Conservation (phyloP, 768 basidiomycete species). For the Trametes gibbosa region DNA sequence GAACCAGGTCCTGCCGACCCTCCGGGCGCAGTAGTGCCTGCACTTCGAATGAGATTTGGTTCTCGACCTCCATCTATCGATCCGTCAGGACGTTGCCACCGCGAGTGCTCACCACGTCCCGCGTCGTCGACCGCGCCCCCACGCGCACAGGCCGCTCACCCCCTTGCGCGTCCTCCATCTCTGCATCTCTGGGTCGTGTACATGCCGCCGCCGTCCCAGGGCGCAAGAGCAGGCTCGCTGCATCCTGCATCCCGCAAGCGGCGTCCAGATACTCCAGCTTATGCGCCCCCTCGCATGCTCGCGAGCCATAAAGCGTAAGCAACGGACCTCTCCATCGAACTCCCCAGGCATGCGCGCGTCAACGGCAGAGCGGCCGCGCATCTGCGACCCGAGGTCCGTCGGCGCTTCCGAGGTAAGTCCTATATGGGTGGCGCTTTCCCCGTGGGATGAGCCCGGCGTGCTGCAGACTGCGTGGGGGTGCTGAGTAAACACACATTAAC, state of each 20-base stretch:
- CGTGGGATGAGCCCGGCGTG: no score
- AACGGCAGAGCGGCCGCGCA: slow-evolving; percentile 2
- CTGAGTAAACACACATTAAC: not conserved
- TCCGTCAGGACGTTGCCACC: not conserved
- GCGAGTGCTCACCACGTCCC: not conserved
- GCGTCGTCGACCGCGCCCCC: not conserved
- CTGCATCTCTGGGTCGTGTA: not conserved
- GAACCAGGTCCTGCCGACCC: no score
- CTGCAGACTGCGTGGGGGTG: slow-evolving; percentile 8
- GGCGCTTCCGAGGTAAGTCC: not conserved
- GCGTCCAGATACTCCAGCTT: not conserved
- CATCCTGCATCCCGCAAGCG: no score
- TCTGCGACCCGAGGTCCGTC: slow-evolving; percentile 2
- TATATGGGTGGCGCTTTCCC: no score
- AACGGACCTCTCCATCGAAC: no score
- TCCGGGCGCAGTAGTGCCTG: not conserved
- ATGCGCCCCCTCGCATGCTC: not conserved
- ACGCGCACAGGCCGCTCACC: not conserved
- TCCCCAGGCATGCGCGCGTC: not conserved
- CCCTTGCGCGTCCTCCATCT: slow-evolving; percentile 1
- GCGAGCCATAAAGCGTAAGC: no score
- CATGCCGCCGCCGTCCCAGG: not conserved
- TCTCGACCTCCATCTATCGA: not conserved
- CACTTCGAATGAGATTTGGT: not conserved
- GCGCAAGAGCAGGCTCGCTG: not conserved